These are phyloP conservation scores for Chrysoporthe puriensis DNA, from an alignment of 2,329 filamentous ascomycete genomes.

Conservation along the genomic window DNA sequence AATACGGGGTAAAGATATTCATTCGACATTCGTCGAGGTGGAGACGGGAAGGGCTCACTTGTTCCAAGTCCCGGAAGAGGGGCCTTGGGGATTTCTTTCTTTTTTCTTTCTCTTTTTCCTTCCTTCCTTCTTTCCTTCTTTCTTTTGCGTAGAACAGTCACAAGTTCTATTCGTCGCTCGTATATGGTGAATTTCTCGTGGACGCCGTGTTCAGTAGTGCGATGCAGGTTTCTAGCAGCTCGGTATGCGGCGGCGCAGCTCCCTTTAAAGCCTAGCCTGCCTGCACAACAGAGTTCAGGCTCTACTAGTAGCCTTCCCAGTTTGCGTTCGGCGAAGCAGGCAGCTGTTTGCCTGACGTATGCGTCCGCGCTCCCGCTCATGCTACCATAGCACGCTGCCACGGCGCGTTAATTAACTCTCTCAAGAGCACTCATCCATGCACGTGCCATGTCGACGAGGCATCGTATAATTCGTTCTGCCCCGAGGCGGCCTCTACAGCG, in stretches of 20 bases:
- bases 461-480: too few species aligned
- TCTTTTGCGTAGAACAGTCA: background rate
- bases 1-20: too few species aligned
- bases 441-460: too few species aligned
- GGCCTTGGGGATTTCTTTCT: too few species aligned
- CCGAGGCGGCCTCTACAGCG: too few species aligned
- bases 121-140: too few species aligned
- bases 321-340: slow-evolving; percentile 27
- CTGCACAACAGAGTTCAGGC: background rate
- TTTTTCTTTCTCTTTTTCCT: too few species aligned
- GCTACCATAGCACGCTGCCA: background rate
- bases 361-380: background rate
- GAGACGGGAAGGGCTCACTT: too few species aligned
- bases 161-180: background rate
- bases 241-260: background rate
- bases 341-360: slow-evolving; percentile 26
- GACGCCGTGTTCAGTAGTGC: background rate
- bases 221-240: background rate
- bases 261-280: background rate
- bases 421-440: too few species aligned
- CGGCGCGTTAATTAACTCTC: too few species aligned
- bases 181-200: background rate
- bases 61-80: too few species aligned
- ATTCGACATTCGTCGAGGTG: too few species aligned
- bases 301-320: slow-evolving; percentile 9